phyloP scores from a whole-genome alignment of 495 filamentous ascomycete genomes.

The Astrothelium subdiscretum region DNA sequence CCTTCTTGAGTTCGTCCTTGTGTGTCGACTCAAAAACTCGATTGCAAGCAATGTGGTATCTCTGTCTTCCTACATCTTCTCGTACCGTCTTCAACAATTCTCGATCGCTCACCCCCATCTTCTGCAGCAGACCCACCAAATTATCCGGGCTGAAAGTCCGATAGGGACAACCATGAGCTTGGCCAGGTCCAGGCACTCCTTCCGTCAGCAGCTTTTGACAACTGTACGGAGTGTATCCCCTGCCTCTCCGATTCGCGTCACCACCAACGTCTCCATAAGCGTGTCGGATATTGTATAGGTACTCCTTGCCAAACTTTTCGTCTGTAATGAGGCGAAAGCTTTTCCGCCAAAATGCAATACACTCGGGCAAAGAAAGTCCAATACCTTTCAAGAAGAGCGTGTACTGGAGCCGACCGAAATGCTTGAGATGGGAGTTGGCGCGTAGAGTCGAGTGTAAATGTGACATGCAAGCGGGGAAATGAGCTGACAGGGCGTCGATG shows the following conservation, averaged over 20 bases:
- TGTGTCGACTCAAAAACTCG: conserved; percentile 85
- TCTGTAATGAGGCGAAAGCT: conserved; percentile 75
- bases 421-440: conserved; percentile 79
- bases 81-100: conserved; percentile 67
- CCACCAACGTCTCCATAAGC: conserved; percentile 91
- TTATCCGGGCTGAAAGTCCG: conserved; percentile 85
- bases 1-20: conserved; percentile 70
- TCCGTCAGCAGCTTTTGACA: conserved; percentile 93
- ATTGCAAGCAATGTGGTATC: conserved; percentile 95
- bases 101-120: conserved; percentile 63
- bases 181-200: conserved; percentile 67
- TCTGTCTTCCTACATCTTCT: conserved; percentile 77
- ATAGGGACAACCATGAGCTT: conserved; percentile 91
- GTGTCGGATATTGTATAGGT: conserved; percentile 93
- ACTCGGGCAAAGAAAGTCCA: conserved; percentile 81
- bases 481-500: conserved; percentile 68
- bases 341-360: conserved; percentile 86
- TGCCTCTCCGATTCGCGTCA: conserved; percentile 70
- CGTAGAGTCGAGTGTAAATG: conserved; percentile 75
- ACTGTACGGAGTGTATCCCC: conserved; percentile 78
- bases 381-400: conserved; percentile 96
- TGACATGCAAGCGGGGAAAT: conserved; percentile 93
- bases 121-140: conserved; percentile 58
- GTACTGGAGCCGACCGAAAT: conserved; percentile 91
- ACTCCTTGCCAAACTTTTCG: conserved; percentile 51